Percentiles rank a stretch among this genome's conserved stretches.
These are phyloP conservation scores for Leishmania braziliensis DNA, from an alignment of 208 protist genomes.

Conservation along the genomic window DNA sequence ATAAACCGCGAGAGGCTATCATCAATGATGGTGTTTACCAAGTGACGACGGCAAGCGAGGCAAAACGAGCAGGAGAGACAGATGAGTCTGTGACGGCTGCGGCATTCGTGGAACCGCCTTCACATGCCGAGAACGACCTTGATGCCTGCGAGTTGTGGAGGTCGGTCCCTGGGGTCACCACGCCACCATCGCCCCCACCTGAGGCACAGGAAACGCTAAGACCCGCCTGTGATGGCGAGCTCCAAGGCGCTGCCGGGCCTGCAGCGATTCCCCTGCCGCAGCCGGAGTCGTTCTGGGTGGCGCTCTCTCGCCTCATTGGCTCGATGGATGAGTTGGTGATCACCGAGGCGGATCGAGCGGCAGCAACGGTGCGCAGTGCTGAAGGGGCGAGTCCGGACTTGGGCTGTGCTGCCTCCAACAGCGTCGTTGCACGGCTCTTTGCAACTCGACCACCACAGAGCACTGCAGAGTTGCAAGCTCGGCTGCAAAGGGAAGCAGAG, in stretches of 20 bases:
- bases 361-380: background rate
- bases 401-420: background rate
- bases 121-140: background rate
- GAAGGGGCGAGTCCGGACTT: background rate
- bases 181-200: background rate
- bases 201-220: background rate
- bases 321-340: conserved; percentile 37
- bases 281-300: conserved; percentile 14
- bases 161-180: background rate
- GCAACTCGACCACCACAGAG: conserved; percentile 14
- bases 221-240: background rate
- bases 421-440: conserved; percentile 4
- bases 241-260: background rate
- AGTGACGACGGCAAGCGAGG: conserved; percentile 8
- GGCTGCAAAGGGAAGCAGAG: background rate
- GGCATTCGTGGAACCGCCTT: background rate
- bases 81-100: background rate
- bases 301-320: conserved; percentile 26
- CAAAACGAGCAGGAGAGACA: background rate
- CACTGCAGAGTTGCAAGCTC: background rate
- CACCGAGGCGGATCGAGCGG: conserved; percentile 37
- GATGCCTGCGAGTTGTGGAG: background rate
- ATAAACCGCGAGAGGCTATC: conserved; percentile 54
- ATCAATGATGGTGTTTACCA: conserved; percentile 59
- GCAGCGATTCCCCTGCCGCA: background rate